A percentile compares a stretch with the other conserved stretches of the same genome.
These are phyloP conservation scores for Tagetes erecta DNA, from an alignment of 129 eudicot genomes.

Conservation along the genomic window DNA sequence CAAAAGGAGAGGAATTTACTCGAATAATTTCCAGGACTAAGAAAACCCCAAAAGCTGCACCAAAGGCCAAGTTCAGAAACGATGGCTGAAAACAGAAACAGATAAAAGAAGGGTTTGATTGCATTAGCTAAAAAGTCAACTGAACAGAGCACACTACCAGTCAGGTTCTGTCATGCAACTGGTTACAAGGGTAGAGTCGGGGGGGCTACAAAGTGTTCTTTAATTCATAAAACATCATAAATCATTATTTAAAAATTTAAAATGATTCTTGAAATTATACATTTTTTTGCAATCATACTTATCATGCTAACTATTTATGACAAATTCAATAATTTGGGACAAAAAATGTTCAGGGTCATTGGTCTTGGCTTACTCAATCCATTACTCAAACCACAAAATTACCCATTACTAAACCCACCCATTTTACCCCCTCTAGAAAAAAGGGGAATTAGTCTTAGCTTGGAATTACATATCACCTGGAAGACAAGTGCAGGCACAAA, in stretches of 20 bases:
- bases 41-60: constrained; percentile 90
- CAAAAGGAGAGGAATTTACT: constrained; percentile 53
- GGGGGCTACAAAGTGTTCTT: background rate
- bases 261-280: background rate
- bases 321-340: background rate
- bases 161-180: background rate
- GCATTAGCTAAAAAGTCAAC: constrained; percentile 23
- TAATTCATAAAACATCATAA: constrained; percentile 5
- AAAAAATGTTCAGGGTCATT: background rate
- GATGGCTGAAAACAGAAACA: constrained; percentile 55
- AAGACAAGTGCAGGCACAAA: constrained; percentile 90
- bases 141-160: background rate
- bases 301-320: background rate
- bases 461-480: constrained; percentile 54
- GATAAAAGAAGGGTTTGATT: background rate
- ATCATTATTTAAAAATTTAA: background rate
- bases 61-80: constrained; percentile 88
- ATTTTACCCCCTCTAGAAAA: constrained; percentile 8
- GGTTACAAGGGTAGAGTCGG: background rate
- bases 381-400: background rate
- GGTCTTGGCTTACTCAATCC: too few relatives aligned
- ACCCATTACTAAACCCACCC: background rate
- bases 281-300: background rate
- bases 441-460: background rate
- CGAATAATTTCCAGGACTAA: constrained; percentile 83